Evolutionary conservation across 345 rosid species (phyloP), one percentile per base, ranked within the genome.

Genomic region (Pseudoturritis turrita): DNA sequence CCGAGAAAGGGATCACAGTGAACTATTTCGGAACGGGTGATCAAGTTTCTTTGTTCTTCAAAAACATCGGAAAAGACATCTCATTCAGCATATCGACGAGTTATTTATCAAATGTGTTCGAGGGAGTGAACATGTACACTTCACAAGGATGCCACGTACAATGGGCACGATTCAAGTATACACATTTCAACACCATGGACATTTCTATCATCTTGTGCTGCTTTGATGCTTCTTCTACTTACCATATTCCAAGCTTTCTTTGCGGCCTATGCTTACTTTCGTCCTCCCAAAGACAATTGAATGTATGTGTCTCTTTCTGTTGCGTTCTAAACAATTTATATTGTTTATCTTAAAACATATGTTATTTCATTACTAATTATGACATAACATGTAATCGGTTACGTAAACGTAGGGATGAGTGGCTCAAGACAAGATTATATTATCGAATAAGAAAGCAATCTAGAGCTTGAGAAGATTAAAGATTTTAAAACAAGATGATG

Each of bases 1-100:
- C 56, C 19, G 86, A 89, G 21, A 61, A 51, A 3, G 78, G 81
- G 37, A 76, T 89, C 11, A 59, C 84, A 12, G 82, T 87, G 45
- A 84, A 87, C 69, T 85, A 80, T 29, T 81, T 80, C 3, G 87
- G 96, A n/a, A 75, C 82, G 0, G 89, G 81, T 0, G 79, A 80
- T 17, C 79, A 83, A 66, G 80, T 85, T 7, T 76, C 78, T 10
- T 39, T 70, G 7, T 87, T 87, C 81, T 81, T 89, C 74, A 84
- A 79, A 58, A 62, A 76, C 18, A 66, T 70, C 0, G 80, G 87
- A 1, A 83, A 84, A 61, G 88, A 80, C 11, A 77, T 85, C 6
- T 63, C 70, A 2, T 87, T 83, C 8, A 75, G 70, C 15, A 71
- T 87, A 5, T 33, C 75, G 17, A 67, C 18, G 41, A 78, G 76